Evolutionary conservation across 371 early-diverging fungal species (phyloP).

Genomic region (Mucor velutinosus): DNA sequence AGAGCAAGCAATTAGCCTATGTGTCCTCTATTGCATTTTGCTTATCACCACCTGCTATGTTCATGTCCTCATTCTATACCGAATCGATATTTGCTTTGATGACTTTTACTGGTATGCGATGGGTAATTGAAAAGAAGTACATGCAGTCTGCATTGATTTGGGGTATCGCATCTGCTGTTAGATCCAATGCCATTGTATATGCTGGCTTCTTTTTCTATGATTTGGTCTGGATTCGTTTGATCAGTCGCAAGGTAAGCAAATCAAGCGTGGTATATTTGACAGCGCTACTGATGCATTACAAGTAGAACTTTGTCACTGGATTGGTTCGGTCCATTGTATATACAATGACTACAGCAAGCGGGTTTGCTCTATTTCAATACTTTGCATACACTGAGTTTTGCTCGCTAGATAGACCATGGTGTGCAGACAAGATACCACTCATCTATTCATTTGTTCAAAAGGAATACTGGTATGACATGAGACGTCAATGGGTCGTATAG

Average conservation of each 20-base stretch:
- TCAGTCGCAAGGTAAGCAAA: constrained; percentile 13
- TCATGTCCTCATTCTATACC: constrained; percentile 89
- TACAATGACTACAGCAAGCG: constrained; percentile 46
- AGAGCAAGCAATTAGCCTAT: constrained; percentile 58
- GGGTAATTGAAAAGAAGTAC: constrained; percentile 44
- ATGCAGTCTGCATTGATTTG: constrained; percentile 50
- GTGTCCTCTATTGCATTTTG: constrained; percentile 73
- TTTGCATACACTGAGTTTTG: constrained; percentile 75
- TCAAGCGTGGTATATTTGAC: not conserved
- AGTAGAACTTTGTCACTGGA: constrained; percentile 23
- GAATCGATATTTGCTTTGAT: constrained; percentile 87
- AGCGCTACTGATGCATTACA: not conserved
- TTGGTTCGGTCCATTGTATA: constrained; percentile 41
- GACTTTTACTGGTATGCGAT: constrained; percentile 79
- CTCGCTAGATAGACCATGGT: constrained; percentile 70
- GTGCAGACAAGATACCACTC: constrained; percentile 58
- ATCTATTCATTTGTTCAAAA: constrained; percentile 87
- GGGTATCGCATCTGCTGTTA: constrained; percentile 61
- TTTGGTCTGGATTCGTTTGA: constrained; percentile 22
- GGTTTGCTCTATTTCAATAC: constrained; percentile 71
- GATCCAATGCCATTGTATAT: constrained; percentile 85
- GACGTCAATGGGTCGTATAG: too few relatives aligned
- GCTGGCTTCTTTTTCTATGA: constrained; percentile 83
- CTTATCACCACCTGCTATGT: constrained; percentile 78
- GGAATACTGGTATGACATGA: constrained; percentile 75